Evolutionary conservation across 225 moss, liverwort and hornwort genomes (phyloP).

Genomic region (Sphagnum contortum): DNA sequence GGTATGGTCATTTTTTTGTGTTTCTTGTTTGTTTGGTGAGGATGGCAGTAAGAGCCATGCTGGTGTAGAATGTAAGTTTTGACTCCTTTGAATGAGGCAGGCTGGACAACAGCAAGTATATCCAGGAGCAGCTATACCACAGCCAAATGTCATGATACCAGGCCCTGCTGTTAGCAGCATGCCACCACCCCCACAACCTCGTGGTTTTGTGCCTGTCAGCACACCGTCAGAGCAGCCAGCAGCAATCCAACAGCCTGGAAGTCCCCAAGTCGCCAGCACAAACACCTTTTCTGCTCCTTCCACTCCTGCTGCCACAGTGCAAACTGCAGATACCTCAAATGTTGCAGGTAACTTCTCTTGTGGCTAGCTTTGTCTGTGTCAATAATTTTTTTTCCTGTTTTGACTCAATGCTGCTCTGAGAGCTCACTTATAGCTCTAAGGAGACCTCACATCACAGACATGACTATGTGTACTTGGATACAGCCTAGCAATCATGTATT

Average conservation of each 20-base stretch:
- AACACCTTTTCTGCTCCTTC: constrained; percentile 20
- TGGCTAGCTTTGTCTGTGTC: not conserved
- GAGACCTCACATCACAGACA: too few species aligned
- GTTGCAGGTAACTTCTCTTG: constrained; percentile 44
- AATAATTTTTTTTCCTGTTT: not conserved
- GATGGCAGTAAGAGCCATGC: too few species aligned
- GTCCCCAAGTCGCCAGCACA: constrained; percentile 36
- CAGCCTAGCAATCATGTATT: too few species aligned
- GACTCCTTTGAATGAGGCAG: constrained; percentile 8
- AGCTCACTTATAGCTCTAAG: too few species aligned
- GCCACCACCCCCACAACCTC: constrained; percentile 24
- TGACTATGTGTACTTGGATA: too few species aligned
- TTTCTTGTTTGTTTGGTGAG: too few species aligned
- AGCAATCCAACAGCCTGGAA: constrained; percentile 39
- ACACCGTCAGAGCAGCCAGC: constrained; percentile 23
- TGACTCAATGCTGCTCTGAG: too few species aligned
- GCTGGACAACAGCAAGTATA: constrained; percentile 11
- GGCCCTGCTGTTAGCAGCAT: constrained; percentile 18
- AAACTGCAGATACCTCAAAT: constrained; percentile 80
- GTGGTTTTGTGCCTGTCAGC: constrained; percentile 37
- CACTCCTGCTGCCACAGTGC: constrained; percentile 57
- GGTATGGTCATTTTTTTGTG: too few species aligned
- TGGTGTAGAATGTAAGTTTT: not conserved
- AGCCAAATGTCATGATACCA: constrained; percentile 46
- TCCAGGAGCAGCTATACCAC: constrained; percentile 8